phyloP scores from a whole-genome alignment of 75 land plant species.

The Cunninghamia lanceolata region DNA sequence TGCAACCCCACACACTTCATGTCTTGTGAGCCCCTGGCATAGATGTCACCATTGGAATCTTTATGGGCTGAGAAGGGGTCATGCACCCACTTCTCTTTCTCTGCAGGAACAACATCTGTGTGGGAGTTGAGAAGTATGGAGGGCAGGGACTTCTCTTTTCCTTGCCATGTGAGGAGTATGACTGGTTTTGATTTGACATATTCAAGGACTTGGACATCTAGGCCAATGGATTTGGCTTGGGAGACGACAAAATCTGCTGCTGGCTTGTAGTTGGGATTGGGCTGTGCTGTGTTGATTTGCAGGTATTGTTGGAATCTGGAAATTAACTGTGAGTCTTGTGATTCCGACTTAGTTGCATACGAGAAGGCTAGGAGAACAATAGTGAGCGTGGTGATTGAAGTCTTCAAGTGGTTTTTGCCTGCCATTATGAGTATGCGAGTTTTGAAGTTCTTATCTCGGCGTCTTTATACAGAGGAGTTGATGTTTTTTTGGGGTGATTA shows the following conservation, averaged over 20 bases:
- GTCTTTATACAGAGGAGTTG: no score
- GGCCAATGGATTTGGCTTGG: constrained; percentile 51
- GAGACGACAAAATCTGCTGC: constrained; percentile 57
- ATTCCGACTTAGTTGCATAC: not conserved
- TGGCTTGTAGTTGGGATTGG: constrained; percentile 60
- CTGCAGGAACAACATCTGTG: constrained; percentile 88
- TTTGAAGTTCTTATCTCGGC: no score
- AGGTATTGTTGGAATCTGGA: constrained; percentile 78
- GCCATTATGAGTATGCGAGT: not conserved
- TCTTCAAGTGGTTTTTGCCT: not conserved
- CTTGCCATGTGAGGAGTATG: constrained; percentile 81
- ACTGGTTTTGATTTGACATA: constrained; percentile 74
- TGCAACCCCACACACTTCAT: constrained; percentile 98
- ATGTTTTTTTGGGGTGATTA: no score
- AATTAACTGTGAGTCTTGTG: constrained; percentile 5
- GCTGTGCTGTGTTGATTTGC: constrained; percentile 77
- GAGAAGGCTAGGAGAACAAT: not conserved
- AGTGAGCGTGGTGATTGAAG: not conserved
- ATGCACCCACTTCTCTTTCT: constrained; percentile 63
- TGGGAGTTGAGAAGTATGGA: constrained; percentile 93
- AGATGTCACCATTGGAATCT: constrained; percentile 61
- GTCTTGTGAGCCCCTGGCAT: constrained; percentile 93
- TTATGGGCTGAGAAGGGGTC: constrained; percentile 68
- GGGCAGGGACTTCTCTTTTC: constrained; percentile 52
- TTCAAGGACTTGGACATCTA: constrained; percentile 41